Percentiles rank a stretch among this genome's conserved stretches.
phyloP scores from a whole-genome alignment of 345 rosid species.

The Brassica incana region DNA sequence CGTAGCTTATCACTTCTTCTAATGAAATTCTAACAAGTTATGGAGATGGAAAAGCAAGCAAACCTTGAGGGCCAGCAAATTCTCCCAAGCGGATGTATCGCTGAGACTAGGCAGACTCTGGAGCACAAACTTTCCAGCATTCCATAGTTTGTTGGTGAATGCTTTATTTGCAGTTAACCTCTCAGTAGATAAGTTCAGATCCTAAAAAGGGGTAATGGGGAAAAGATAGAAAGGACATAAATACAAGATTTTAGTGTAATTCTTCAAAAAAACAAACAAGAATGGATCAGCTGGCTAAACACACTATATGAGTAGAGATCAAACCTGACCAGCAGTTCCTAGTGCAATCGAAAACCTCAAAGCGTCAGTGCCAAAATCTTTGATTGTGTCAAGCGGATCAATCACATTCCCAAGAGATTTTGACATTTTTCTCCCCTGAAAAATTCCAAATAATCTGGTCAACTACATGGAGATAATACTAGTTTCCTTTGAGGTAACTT shows the following conservation, averaged over 20 bases:
- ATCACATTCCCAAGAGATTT: constrained; percentile 88
- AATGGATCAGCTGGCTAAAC: constrained; percentile 8
- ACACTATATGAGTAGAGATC: constrained; percentile 23
- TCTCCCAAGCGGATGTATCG: constrained; percentile 75
- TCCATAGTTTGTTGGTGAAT: constrained; percentile 96
- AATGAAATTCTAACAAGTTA: background rate
- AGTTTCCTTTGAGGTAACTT: constrained; percentile 3
- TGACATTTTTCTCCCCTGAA: constrained; percentile 97
- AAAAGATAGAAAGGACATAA: constrained; percentile 25
- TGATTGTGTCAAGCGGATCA: constrained; percentile 91
- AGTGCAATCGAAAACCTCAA: constrained; percentile 83
- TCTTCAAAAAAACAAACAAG: background rate
- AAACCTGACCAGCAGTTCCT: constrained; percentile 99
- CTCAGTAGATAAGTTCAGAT: constrained; percentile 88
- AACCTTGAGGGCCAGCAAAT: constrained; percentile 63
- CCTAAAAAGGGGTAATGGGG: constrained; percentile 50
- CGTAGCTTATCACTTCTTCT: constrained; percentile 5
- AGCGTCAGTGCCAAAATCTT: constrained; percentile 96
- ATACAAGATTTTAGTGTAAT: constrained; percentile 23
- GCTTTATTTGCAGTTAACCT: constrained; percentile 94
- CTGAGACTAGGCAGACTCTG: constrained; percentile 76
- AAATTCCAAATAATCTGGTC: constrained; percentile 20
- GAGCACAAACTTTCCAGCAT: constrained; percentile 94
- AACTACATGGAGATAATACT: constrained; percentile 10
- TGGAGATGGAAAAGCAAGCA: constrained; percentile 32